A percentile compares a stretch with the other conserved stretches of the same genome.
Conservation (phyloP, 345 rosid species). For the Camelina sativa region DNA sequence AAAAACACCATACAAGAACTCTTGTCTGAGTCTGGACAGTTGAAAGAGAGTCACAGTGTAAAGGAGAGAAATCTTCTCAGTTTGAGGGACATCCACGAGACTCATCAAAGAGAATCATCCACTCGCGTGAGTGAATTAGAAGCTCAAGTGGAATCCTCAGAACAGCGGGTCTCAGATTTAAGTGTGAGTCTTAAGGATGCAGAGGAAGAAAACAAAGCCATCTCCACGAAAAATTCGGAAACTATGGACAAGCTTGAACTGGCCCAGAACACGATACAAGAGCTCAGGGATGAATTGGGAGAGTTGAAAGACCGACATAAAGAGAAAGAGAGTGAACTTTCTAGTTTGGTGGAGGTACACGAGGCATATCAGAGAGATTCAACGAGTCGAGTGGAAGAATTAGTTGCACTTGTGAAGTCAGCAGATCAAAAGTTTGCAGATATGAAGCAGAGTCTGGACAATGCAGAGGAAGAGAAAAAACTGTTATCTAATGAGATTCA, state of each 20-base stretch:
- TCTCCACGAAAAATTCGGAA: slow-evolving; percentile 55
- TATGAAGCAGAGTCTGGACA: slow-evolving; percentile 51
- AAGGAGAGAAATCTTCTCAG: slow-evolving; percentile 63
- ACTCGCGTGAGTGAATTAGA: slow-evolving; percentile 37
- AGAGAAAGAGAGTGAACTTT: slow-evolving; percentile 63
- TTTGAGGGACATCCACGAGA: slow-evolving; percentile 55
- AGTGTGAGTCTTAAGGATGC: slow-evolving; percentile 46
- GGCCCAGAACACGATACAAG: slow-evolving; percentile 48
- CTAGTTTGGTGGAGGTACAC: slow-evolving; percentile 49
- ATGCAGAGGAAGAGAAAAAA: slow-evolving; percentile 58
- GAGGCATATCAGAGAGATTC: slow-evolving; percentile 56
- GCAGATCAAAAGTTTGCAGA: slow-evolving; percentile 52
- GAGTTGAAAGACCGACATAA: slow-evolving; percentile 55
- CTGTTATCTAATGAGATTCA: slow-evolving; percentile 58
- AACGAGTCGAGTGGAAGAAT: slow-evolving; percentile 36
- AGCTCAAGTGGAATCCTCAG: slow-evolving; percentile 56
- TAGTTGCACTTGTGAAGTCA: slow-evolving; percentile 46
- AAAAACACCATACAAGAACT: slow-evolving; percentile 49
- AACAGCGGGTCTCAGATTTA: slow-evolving; percentile 54
- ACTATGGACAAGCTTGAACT: slow-evolving; percentile 54
- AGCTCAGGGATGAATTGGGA: slow-evolving; percentile 50
- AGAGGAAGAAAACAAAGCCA: slow-evolving; percentile 59
- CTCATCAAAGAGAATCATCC: slow-evolving; percentile 59
- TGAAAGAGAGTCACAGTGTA: slow-evolving; percentile 52
- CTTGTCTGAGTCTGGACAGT: slow-evolving; percentile 49